These are phyloP conservation scores for Botryococcus braunii DNA, from an alignment of 163 green algal species.

Conservation along the genomic window DNA sequence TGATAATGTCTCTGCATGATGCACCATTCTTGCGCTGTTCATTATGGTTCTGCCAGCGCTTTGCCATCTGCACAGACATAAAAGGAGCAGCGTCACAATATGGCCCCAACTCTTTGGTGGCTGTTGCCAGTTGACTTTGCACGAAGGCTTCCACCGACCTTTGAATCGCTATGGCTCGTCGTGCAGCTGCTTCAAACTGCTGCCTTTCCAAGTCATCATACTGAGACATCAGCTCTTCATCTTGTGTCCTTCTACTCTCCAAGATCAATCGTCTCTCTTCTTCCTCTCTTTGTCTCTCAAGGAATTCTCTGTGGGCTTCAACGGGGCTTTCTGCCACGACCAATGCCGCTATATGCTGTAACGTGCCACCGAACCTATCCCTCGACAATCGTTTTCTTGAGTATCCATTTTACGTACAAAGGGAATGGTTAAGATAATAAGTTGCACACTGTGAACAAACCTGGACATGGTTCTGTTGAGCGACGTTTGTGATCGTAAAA, in stretches of 20 bases:
- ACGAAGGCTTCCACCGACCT: neutral
- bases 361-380: conserved; percentile 1
- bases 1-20: conserved; percentile 7
- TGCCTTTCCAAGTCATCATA: neutral
- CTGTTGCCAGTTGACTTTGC: neutral
- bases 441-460: too few relatives aligned
- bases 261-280: neutral
- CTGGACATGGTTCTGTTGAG: too few relatives aligned
- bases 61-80: conserved; percentile 11
- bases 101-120: neutral
- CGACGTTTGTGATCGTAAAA: too few relatives aligned
- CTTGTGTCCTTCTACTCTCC: neutral
- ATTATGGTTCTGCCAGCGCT: conserved; percentile 9
- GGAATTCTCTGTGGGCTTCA: conserved; percentile 11
- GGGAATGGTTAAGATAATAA: too few relatives aligned
- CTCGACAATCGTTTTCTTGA: too few relatives aligned
- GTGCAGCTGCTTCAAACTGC: neutral
- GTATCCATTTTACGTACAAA: too few relatives aligned
- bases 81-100: neutral
- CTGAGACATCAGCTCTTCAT: neutral
- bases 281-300: neutral
- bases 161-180: neutral
- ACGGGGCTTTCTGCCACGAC: conserved; percentile 19
- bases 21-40: conserved; percentile 14
- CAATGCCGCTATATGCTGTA: conserved; percentile 12